Percentiles rank a stretch among this genome's conserved stretches.
Conservation (phyloP, 192 early-diverging fungal genomes). For the Mortierella alpina region DNA sequence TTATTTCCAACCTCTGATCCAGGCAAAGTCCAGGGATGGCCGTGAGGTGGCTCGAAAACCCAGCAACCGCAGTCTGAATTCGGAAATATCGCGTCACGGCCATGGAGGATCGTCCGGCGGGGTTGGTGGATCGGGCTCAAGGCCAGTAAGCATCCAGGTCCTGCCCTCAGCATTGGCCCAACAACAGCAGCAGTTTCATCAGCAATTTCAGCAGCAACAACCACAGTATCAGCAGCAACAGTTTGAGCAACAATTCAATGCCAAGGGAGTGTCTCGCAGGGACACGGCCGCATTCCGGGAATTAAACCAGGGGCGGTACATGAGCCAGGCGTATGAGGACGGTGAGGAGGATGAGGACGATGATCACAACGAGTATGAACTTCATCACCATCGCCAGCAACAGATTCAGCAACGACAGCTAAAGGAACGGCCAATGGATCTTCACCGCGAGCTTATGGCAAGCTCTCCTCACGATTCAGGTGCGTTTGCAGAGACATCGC, state of each 20-base stretch:
- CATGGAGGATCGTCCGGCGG: conserved; percentile 21
- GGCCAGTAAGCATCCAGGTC: conserved; percentile 34
- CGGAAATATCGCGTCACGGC: conserved; percentile 30
- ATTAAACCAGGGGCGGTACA: conserved; percentile 23
- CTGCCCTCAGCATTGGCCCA: conserved; percentile 34
- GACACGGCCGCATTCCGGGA: conserved; percentile 40
- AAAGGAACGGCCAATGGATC: conserved; percentile 27
- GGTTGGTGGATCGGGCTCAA: conserved; percentile 15
- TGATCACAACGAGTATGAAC: conserved; percentile 7
- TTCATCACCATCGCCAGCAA: conserved; percentile 3
- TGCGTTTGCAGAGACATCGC: conserved; percentile 24
- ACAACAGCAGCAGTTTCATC: conserved; percentile 43
- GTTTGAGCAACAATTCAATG: conserved; percentile 46
- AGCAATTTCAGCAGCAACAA: conserved; percentile 40
- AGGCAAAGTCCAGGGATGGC: conserved; percentile 49
- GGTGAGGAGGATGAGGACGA: conserved; percentile 35
- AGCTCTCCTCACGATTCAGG: conserved; percentile 46
- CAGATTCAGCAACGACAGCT: conserved; percentile 11
- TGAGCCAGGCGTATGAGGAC: conserved; percentile 15
- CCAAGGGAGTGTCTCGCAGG: conserved; percentile 33
- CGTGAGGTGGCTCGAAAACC: conserved; percentile 42
- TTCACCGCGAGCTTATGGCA: conserved; percentile 37
- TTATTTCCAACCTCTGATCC: conserved; percentile 51
- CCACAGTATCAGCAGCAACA: conserved; percentile 43
- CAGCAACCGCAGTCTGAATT: conserved; percentile 35